These are phyloP conservation scores for Orbilia ellipsospora DNA, from an alignment of 2,329 filamentous ascomycete species.

Conservation along the genomic window DNA sequence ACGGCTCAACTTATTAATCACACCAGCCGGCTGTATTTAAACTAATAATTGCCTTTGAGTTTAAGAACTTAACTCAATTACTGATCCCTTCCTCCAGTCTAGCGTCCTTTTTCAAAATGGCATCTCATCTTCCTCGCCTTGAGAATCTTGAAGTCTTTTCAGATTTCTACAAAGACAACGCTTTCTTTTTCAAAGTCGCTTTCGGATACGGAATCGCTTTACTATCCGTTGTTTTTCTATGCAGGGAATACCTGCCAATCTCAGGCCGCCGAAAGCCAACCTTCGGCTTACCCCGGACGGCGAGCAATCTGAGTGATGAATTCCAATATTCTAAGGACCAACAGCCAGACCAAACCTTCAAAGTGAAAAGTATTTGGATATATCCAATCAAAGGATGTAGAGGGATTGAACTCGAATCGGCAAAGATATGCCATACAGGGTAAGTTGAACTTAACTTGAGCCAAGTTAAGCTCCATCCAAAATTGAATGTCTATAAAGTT, in stretches of 20 bases:
- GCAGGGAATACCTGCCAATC: constrained; percentile 43
- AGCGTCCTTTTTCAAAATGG: constrained; percentile 21
- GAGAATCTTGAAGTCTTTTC: constrained; percentile 38
- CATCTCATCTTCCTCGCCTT: constrained; percentile 36
- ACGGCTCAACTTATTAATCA: not conserved
- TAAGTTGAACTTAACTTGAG: constrained; percentile 15
- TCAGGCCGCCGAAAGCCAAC: constrained; percentile 23
- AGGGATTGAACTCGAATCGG: constrained; percentile 78
- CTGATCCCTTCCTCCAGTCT: too few relatives aligned
- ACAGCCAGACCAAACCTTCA: constrained; percentile 62
- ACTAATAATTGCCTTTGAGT: too few relatives aligned
- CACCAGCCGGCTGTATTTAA: too few relatives aligned
- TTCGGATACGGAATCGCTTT: constrained; percentile 35
- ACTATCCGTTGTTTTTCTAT: constrained; percentile 27
- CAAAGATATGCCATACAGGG: constrained; percentile 67
- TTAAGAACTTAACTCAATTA: not conserved
- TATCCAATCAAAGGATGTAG: constrained; percentile 87
- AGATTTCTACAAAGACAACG: constrained; percentile 38
- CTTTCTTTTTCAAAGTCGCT: constrained; percentile 25
- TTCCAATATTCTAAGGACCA: constrained; percentile 64
- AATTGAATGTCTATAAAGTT: too few relatives aligned
- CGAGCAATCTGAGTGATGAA: constrained; percentile 70
- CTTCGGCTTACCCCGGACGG: constrained; percentile 33
- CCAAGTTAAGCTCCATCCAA: not conserved
- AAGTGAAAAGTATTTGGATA: constrained; percentile 77